Evolutionary conservation across 805 yeast species (phyloP), one percentile per base, ranked within the genome.

Genomic region (Blastobotrys attinorum): DNA sequence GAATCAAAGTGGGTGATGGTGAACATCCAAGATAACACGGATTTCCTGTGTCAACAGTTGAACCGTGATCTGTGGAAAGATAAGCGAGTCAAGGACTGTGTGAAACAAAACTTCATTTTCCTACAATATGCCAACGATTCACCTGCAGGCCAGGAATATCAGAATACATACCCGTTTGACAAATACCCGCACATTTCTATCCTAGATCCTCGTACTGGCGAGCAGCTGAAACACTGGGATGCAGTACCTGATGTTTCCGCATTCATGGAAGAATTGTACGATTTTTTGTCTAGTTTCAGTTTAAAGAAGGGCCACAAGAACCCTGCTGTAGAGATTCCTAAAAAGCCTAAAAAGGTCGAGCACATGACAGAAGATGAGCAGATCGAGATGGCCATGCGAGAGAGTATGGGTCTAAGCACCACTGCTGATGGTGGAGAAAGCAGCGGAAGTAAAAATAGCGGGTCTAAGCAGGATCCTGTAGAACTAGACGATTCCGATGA

Each of bases 151-250:
- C 70, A 71, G 49, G 74, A 72, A 47, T 92, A 86, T 59, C 55
- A 71, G 16, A 79, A 82, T 49, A 81, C 83, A 55, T 89, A 92
- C 60, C 81, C 82, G 2, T 72, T 84, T 37, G 73, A 71, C 20
- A 75, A 72, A 20, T 82, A 67, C 59, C 99, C 99, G 1, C 97
- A 92, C 60, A 79, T 92, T 34, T 84, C 96, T 1, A 84, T 92
- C 32, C 60, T 92, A 40, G 99, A 92, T 57, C 97, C 98, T 2
- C 77, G 89, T 60, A 92, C 98, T 0, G 97, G 97, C 18, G 99
- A 92, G 63, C 72, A 95, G 47, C 74, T 87, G 44, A 73, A 75
- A 52, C 71, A 70, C 42, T 92, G 97, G 96, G 20, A 40, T n/a
- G 64, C 63, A 23, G 80, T 77, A 1, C 94, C 94, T 0, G 65